phyloP scores from a whole-genome alignment of 805 yeast species.

The Barnettozyma siamensis region DNA sequence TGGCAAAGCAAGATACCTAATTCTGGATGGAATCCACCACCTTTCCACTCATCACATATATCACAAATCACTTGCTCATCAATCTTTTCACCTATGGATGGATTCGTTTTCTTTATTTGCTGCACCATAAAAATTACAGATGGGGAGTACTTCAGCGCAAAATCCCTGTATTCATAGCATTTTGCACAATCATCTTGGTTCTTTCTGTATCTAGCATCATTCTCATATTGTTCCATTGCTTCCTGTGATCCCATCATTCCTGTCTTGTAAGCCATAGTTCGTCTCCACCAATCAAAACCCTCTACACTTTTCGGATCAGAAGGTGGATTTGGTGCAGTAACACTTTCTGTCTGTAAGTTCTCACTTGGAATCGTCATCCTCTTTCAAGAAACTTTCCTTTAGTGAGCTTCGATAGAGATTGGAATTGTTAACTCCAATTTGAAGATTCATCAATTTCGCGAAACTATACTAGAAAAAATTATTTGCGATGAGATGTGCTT shows the following conservation, averaged over 20 bases:
- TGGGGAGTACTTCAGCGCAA: constrained; percentile 79
- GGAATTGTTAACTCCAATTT: too few species aligned
- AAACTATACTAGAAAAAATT: neutral
- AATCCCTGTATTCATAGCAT: constrained; percentile 73
- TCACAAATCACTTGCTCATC: constrained; percentile 64
- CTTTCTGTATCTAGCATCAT: constrained; percentile 41
- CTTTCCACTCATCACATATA: constrained; percentile 72
- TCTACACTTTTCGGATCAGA: constrained; percentile 11
- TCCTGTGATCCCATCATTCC: constrained; percentile 58
- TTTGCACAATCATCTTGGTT: constrained; percentile 50
- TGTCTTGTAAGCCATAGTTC: constrained; percentile 63
- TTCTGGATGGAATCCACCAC: constrained; percentile 93
- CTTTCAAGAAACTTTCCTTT: too few species aligned
- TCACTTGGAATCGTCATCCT: constrained; percentile 5
- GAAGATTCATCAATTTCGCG: too few species aligned
- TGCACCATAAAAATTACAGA: constrained; percentile 82
- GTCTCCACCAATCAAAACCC: constrained; percentile 80
- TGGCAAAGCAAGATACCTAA: constrained; percentile 83
- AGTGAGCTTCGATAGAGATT: too few species aligned
- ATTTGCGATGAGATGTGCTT: constrained; percentile 4
- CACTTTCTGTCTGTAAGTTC: constrained; percentile 4
- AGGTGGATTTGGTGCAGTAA: constrained; percentile 11
- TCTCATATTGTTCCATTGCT: constrained; percentile 52
- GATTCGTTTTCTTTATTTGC: constrained; percentile 51
- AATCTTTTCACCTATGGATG: constrained; percentile 42